Conservation (phyloP, 176 grass and related monocot species). For the Paspalum vaginatum region DNA sequence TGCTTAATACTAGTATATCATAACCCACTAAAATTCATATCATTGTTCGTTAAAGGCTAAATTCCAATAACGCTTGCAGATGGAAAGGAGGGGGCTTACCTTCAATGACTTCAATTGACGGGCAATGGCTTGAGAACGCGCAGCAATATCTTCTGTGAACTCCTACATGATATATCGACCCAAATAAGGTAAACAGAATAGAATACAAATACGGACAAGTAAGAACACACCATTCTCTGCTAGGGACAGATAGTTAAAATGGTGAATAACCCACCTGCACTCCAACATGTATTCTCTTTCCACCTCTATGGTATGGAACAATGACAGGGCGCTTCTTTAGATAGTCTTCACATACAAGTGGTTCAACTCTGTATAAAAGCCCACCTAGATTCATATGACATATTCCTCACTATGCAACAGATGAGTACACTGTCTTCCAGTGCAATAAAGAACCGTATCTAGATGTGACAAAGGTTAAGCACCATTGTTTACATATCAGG, state of each 20-base stretch:
- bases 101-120: constrained; percentile 66
- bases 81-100: constrained; percentile 42
- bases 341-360: constrained; percentile 95
- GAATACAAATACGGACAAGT: not conserved
- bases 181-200: constrained; percentile 41
- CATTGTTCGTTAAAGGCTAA: constrained; percentile 7
- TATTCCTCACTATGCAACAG: constrained; percentile 55
- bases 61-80: not conserved
- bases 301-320: constrained; percentile 95
- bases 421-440: constrained; percentile 45
- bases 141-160: constrained; percentile 71
- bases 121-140: constrained; percentile 57
- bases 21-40: constrained; percentile 24
- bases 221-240: constrained; percentile 27
- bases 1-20: not conserved
- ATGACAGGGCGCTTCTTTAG: constrained; percentile 76
- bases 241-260: constrained; percentile 23
- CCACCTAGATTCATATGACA: constrained; percentile 62
- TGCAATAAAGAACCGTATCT: constrained; percentile 34
- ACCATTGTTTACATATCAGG: constrained; percentile 29
- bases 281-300: constrained; percentile 94
- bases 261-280: constrained; percentile 64
- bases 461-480: constrained; percentile 13
- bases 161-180: constrained; percentile 62
- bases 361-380: constrained; percentile 93